Conservation (phyloP, 2,329 filamentous ascomycete species). For the Thielaviopsis euricoi region DNA sequence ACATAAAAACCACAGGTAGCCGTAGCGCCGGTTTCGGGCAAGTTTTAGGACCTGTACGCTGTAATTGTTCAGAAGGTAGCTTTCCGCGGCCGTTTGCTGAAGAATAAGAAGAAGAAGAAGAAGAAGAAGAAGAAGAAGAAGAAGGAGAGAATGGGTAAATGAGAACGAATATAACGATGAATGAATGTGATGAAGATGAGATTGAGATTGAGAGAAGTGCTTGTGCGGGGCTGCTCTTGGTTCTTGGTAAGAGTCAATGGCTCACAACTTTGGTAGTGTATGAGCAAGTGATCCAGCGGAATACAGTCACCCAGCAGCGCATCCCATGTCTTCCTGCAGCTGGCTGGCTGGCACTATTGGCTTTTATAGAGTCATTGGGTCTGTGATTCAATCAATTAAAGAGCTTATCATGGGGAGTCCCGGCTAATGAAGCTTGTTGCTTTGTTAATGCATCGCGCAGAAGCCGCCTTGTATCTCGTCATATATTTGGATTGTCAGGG, state of each 20-base stretch:
- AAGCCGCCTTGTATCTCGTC: background rate
- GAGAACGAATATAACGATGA: too few species aligned
- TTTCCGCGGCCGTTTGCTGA: background rate
- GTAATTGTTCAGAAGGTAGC: background rate
- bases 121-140: too few species aligned
- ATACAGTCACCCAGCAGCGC: background rate
- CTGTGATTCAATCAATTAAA: background rate
- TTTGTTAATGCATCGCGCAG: background rate
- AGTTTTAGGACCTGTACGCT: background rate
- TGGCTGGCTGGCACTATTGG: background rate
- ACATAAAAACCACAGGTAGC: background rate
- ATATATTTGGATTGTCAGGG: background rate
- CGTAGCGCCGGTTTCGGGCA: slow-evolving; percentile 2
- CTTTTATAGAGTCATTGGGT: background rate
- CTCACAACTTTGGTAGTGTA: background rate
- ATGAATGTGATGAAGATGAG: background rate
- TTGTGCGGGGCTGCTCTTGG: too few species aligned
- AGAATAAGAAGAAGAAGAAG: background rate
- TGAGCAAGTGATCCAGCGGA: background rate
- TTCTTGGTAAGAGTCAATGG: background rate
- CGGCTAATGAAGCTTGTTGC: background rate
- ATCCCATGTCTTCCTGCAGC: background rate
- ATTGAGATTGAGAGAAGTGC: background rate
- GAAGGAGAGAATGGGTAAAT: too few species aligned
- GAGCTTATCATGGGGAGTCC: background rate